Evolutionary conservation across 129 eudicot species (phyloP).

Genomic region (Centella asiatica): DNA sequence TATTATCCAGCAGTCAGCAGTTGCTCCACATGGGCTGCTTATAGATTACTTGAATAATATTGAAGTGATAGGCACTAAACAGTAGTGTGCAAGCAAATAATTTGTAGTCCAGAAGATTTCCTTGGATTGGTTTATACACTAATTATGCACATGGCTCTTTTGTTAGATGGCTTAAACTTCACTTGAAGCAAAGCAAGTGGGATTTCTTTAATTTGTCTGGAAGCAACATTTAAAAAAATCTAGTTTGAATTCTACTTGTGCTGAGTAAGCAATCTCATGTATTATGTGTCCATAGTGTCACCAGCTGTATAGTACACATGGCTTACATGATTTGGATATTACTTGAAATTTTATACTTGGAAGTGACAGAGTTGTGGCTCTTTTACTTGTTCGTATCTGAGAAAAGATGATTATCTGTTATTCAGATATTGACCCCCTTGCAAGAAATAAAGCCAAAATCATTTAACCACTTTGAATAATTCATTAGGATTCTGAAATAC

Average conservation of each 20-base stretch:
- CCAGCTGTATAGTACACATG: slow-evolving; percentile 8
- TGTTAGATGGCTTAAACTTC: slow-evolving; percentile 32
- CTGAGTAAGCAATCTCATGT: slow-evolving; percentile 1
- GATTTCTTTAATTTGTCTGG: slow-evolving; percentile 7
- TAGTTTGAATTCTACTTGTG: background rate
- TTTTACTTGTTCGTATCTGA: slow-evolving; percentile 7
- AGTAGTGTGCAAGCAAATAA: slow-evolving; percentile 5
- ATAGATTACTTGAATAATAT: slow-evolving; percentile 4
- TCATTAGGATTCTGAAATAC: background rate
- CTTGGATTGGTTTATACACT: slow-evolving; percentile 24
- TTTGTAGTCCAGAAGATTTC: slow-evolving; percentile 17
- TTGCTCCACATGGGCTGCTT: slow-evolving; percentile 27
- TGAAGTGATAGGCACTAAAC: slow-evolving; percentile 1
- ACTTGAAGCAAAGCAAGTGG: slow-evolving; percentile 29
- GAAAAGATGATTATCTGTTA: slow-evolving; percentile 5
- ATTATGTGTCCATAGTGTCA: slow-evolving; percentile 4
- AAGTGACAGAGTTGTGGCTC: slow-evolving; percentile 11
- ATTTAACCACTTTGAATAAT: slow-evolving; percentile 20
- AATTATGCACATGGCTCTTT: slow-evolving; percentile 38
- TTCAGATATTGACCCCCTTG: slow-evolving; percentile 10
- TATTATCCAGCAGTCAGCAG: slow-evolving; percentile 16
- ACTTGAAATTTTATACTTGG: background rate
- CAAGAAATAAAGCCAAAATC: slow-evolving; percentile 20
- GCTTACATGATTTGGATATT: slow-evolving; percentile 22
- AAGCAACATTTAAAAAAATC: slow-evolving; percentile 9